Conservation (phyloP, 2,329 filamentous ascomycete genomes). For the Tolypocladium sp. region DNA sequence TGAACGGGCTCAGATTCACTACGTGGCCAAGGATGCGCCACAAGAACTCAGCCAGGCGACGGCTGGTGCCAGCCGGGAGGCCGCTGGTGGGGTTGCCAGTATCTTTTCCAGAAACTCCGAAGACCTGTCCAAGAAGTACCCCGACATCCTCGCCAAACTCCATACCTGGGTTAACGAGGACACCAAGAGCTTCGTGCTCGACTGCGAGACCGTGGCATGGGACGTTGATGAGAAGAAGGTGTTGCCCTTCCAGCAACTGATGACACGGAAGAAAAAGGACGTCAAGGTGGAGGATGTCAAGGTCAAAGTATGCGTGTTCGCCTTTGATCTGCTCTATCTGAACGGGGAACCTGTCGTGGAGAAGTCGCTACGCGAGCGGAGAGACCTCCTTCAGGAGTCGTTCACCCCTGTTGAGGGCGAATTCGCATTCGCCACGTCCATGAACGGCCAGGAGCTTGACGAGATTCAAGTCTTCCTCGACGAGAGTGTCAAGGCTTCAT, state of each 20-base stretch:
- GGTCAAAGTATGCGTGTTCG: constrained; percentile 94
- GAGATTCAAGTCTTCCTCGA: constrained; percentile 90
- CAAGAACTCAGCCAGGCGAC: constrained; percentile 58
- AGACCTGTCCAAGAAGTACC: constrained; percentile 94
- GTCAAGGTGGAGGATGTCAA: constrained; percentile 93
- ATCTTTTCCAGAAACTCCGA: constrained; percentile 98
- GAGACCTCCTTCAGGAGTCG: constrained; percentile 62
- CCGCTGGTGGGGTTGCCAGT: constrained; percentile 67
- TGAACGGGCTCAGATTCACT: constrained; percentile 97
- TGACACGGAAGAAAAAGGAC: constrained; percentile 96
- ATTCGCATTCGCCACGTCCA: constrained; percentile 80
- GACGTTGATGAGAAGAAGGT: constrained; percentile 93
- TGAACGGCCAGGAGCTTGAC: constrained; percentile 81
- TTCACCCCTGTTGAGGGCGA: constrained; percentile 80
- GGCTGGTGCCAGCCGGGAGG: constrained; percentile 53
- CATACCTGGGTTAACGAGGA: constrained; percentile 81
- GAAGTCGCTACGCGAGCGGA: constrained; percentile 75
- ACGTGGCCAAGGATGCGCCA: constrained; percentile 72
- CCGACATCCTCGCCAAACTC: constrained; percentile 84
- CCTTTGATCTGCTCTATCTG: constrained; percentile 87
- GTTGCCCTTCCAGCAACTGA: constrained; percentile 91
- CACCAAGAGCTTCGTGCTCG: constrained; percentile 93
- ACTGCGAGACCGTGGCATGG: constrained; percentile 97
- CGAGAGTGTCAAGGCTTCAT: constrained; percentile 90
- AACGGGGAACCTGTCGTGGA: constrained; percentile 87